Conservation (phyloP, 177 flowering plant genomes). For the Vitis hybrid region DNA sequence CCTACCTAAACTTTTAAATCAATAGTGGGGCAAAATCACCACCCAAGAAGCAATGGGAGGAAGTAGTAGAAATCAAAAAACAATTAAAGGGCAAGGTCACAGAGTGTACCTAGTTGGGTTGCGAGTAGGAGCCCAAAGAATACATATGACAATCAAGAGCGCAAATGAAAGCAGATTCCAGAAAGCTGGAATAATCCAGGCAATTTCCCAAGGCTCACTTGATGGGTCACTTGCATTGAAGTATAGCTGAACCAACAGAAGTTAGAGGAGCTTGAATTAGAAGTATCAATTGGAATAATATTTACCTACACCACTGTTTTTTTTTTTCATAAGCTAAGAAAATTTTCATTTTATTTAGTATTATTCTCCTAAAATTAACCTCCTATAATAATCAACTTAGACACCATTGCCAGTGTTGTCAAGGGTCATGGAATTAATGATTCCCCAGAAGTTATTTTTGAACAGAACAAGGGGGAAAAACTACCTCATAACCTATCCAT, state of each 20-base stretch:
- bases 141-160: conserved; percentile 69
- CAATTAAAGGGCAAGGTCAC: not conserved
- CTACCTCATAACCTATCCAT: conserved; percentile 98
- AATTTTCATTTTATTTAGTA: too few species aligned
- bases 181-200: conserved; percentile 95
- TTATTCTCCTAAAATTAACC: too few species aligned
- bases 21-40: too few species aligned
- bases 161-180: conserved; percentile 77
- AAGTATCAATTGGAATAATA: too few species aligned
- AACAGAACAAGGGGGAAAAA: not conserved
- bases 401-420: too few species aligned
- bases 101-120: conserved; percentile 81
- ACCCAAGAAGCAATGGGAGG: not conserved
- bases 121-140: conserved; percentile 87
- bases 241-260: conserved; percentile 56
- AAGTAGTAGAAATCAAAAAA: not conserved
- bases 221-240: conserved; percentile 89
- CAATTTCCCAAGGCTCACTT: conserved; percentile 80
- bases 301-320: too few species aligned
- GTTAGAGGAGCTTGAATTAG: not conserved
- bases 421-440: too few species aligned
- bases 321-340: too few species aligned
- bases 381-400: too few species aligned
- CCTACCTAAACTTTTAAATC: too few species aligned
- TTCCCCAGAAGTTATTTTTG: too few species aligned